These are phyloP conservation scores for Triangularia setosa DNA, from an alignment of 2,329 filamentous ascomycete species.

Conservation along the genomic window DNA sequence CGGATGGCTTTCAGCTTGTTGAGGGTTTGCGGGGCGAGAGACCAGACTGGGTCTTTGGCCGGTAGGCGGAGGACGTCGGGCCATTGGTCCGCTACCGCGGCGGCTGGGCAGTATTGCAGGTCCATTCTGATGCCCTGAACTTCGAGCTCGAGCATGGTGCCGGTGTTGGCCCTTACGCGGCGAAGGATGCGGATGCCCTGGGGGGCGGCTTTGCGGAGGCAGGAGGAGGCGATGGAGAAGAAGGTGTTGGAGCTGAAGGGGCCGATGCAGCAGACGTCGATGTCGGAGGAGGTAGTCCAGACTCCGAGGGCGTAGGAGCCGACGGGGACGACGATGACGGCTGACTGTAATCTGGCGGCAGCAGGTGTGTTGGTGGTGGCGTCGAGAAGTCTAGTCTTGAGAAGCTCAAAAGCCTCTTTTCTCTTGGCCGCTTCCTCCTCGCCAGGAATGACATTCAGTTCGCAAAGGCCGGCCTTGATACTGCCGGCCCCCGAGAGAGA, in stretches of 20 bases:
- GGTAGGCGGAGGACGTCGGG: slow-evolving; percentile 45
- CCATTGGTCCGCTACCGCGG: slow-evolving; percentile 49
- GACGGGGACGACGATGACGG: slow-evolving; percentile 56
- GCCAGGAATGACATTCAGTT: slow-evolving; percentile 43
- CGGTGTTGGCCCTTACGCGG: slow-evolving; percentile 54
- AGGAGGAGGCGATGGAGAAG: slow-evolving; percentile 54
- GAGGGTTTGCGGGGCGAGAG: slow-evolving; percentile 52
- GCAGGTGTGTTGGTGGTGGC: slow-evolving; percentile 6
- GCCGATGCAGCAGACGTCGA: slow-evolving; percentile 64
- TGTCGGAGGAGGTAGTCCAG: slow-evolving; percentile 57
- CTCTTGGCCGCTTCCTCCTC: slow-evolving; percentile 40
- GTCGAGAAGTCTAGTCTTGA: slow-evolving; percentile 42
- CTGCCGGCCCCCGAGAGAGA: slow-evolving; percentile 32
- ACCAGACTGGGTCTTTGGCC: slow-evolving; percentile 50
- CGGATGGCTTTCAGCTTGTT: slow-evolving; percentile 61
- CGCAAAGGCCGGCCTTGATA: slow-evolving; percentile 37
- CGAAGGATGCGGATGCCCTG: slow-evolving; percentile 49
- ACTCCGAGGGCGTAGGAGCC: slow-evolving; percentile 63
- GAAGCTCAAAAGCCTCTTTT: slow-evolving; percentile 41
- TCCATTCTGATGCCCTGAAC: slow-evolving; percentile 57
- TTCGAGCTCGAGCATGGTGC: slow-evolving; percentile 62
- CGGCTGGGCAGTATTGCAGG: slow-evolving; percentile 62
- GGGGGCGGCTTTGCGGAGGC: slow-evolving; percentile 45
- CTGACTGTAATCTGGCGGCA: slow-evolving; percentile 13
- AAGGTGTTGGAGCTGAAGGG: slow-evolving; percentile 58